Evolutionary conservation across 2,329 filamentous ascomycete species (phyloP).

Genomic region (Aspergillus luchuensis): DNA sequence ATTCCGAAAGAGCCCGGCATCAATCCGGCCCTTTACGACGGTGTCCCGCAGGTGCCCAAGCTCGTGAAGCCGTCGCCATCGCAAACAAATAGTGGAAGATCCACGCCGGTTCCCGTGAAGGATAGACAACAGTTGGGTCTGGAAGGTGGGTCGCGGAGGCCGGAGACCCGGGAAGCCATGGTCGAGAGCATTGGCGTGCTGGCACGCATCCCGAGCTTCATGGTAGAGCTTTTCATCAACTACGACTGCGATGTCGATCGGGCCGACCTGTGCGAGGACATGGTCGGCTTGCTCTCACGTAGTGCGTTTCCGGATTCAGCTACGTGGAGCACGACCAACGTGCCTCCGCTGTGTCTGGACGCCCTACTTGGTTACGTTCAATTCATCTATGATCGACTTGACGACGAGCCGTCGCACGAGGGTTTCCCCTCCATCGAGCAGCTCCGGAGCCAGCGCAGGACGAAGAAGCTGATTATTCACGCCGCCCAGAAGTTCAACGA

Average conservation of each 20-base stretch:
- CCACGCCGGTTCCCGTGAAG: slow-evolving; percentile 87
- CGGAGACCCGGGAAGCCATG: slow-evolving; percentile 96
- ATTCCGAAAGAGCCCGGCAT: slow-evolving; percentile 90
- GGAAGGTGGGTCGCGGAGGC: slow-evolving; percentile 87
- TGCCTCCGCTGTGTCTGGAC: slow-evolving; percentile 91
- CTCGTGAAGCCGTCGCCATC: slow-evolving; percentile 78
- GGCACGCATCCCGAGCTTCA: slow-evolving; percentile 88
- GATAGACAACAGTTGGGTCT: slow-evolving; percentile 90
- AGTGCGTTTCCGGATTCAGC: slow-evolving; percentile 97
- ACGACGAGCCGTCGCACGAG: slow-evolving; percentile 66
- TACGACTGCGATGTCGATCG: slow-evolving; percentile 95
- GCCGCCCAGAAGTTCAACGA: slow-evolving; percentile 94
- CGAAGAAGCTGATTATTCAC: slow-evolving; percentile 85
- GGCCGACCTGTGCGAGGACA: slow-evolving; percentile 89
- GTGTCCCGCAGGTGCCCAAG: slow-evolving; percentile 88
- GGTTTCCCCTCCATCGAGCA: slow-evolving; percentile 66
- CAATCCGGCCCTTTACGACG: slow-evolving; percentile 86
- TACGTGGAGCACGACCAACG: slow-evolving; percentile 98
- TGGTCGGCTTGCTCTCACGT: slow-evolving; percentile 86
- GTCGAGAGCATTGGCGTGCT: slow-evolving; percentile 93
- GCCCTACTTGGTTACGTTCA: slow-evolving; percentile 88
- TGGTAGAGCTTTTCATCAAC: slow-evolving; percentile 95
- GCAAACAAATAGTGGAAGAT: slow-evolving; percentile 74
- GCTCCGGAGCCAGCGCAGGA: slow-evolving; percentile 71
- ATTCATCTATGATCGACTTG: slow-evolving; percentile 82